Base-by-base conservation (phyloP, 768 basidiomycete genomes). In the Tricholoma hemisulphureum region DNA sequence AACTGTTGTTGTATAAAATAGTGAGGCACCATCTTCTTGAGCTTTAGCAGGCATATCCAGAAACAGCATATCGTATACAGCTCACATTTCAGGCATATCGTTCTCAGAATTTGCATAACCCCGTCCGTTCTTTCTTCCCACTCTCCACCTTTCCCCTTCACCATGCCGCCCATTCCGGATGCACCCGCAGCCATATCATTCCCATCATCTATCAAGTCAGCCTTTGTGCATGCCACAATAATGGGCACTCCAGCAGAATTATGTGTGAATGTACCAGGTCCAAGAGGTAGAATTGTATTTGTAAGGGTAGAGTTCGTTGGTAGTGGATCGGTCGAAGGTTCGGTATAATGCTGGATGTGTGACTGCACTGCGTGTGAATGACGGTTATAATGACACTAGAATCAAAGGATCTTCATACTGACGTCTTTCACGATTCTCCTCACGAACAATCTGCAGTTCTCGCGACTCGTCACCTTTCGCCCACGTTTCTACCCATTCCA, bases 111-210 rank as follows among this genome's bases (percentile, higher is more conserved):
- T 67, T 98, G 96, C 87, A 97, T 96, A 4, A 98, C 79, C 37
- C 90, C 89, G 67, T 99, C 97, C 39, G 94, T 95, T 65, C 89
- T 80, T 71, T 99, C 97, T 71, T 99, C 97, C 91, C 91, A 93
- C 65, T 92, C 90, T 9, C 86, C 89, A 1, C 93, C 92, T 69
- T 93, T 94, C 3, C 91, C 91, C 72, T 93, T 94, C 3, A 93
- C 88, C 89, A 93, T 91, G 13, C 87, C 88, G 21, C 91, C 90
- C 86, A 93, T 93, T 0, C 90, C 91, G 0, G 89, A 83, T 1
- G 88, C 76, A 35, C 93, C 93, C 5, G 85, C 86, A 16, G 82
- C 84, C 56, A 87, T 78, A 64, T 91, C 89, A 63, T 79, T 81
- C 6, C 83, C 82, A 48, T 92, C 91, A 69, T 98, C 94, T 58